Evolutionary conservation across 257 asterid genomes (phyloP).

Genomic region (Ilex asprella): DNA sequence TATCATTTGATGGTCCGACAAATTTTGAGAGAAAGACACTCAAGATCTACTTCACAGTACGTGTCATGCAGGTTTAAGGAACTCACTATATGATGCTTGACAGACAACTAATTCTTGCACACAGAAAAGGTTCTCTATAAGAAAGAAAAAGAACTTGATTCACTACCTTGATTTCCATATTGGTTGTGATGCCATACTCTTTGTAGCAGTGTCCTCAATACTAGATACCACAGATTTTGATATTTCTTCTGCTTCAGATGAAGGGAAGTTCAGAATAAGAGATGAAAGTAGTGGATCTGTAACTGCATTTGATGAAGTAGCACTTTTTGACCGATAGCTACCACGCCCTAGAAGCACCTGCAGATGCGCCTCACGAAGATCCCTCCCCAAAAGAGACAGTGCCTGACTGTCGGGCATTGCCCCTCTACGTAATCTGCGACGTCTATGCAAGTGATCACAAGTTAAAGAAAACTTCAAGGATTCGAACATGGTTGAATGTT

Average conservation of each 20-base stretch:
- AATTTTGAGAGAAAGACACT: too few species aligned
- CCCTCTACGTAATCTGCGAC: constrained; percentile 58
- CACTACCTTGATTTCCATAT: constrained; percentile 69
- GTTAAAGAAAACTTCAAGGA: constrained; percentile 35
- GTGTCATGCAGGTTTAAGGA: too few species aligned
- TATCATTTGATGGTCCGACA: too few species aligned
- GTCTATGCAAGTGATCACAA: constrained; percentile 50
- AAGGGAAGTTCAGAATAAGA: constrained; percentile 49
- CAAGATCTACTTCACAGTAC: too few species aligned
- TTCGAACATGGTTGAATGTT: background rate
- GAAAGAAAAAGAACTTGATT: constrained; percentile 5
- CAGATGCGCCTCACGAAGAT: constrained; percentile 79
- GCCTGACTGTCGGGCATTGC: constrained; percentile 70
- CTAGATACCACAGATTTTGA: constrained; percentile 60
- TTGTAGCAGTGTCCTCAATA: constrained; percentile 47
- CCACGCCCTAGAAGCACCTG: constrained; percentile 75
- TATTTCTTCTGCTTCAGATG: constrained; percentile 61
- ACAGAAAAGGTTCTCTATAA: too few species aligned
- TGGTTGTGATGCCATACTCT: constrained; percentile 29
- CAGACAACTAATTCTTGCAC: too few species aligned
- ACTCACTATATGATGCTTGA: too few species aligned
- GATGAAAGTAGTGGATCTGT: constrained; percentile 62
- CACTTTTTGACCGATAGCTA: constrained; percentile 44
- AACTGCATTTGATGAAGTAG: constrained; percentile 27
- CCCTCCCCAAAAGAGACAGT: constrained; percentile 67